Base-by-base conservation (phyloP, 768 basidiomycete species). In the Mycena filopes region DNA sequence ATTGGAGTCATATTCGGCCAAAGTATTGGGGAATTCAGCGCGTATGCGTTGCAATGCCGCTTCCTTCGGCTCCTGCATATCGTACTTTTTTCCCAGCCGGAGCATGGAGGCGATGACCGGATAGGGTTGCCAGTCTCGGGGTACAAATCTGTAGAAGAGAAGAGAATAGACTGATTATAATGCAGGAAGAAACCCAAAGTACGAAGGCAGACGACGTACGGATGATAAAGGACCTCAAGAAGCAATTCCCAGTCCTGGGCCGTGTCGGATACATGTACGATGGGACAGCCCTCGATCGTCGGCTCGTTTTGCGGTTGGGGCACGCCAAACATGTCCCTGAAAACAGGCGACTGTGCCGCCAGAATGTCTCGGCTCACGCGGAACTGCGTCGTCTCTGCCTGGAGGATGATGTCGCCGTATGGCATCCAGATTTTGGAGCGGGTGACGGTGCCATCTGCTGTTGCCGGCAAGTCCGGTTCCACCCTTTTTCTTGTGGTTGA, bases 261-360 rank as follows among this genome's bases (percentile, higher is more conserved):
- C n/a, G 40, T 25, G 58, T 74, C 75, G 4, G 60, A 51, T 20
- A 75, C 45, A 25, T 67, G 60, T 4, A 76, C 70, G 11, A 74
- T 42, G 8, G 65, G 67, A n/a, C n/a, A n/a, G n/a, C n/a, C n/a
- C n/a, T n/a, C n/a, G n/a, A n/a, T n/a, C n/a, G 21, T 26, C 46
- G 16, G 9, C 18, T 45, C 50, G 21, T 57, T 53, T 16, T 45
- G 31, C 3, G 82, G 83, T 45, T 79, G 80, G 7, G 82, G 84
- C 16, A 86, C 18, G 4, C 78, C 73, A 56, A 86, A 78, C 69
- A 84, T 72, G 60, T 81, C 82, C 45, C 76, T 75, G 64, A 86
- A 86, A 18, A 86, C 76, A 23, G 84, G 81, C 4, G 85, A 85
- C 46, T 86, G 83, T 18, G 16, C 25, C n/a, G 65, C 58, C 21